Conservation (phyloP, 2,329 filamentous ascomycete species). For the Xylariales sp. region DNA sequence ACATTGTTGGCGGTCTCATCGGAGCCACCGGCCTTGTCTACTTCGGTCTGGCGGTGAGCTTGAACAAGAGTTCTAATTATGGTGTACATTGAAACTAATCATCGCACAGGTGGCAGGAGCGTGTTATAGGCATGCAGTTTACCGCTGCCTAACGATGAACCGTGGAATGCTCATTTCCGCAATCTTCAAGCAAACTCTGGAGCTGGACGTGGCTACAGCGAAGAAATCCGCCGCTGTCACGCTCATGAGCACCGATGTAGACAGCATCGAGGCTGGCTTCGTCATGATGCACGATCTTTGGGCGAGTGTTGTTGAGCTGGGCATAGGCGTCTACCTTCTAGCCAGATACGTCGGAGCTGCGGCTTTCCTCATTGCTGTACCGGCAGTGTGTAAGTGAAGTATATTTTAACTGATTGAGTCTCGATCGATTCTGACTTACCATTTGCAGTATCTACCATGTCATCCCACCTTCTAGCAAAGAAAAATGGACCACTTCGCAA, state of each 20-base stretch:
- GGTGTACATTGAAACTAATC: neutral
- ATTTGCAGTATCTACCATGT: conserved; percentile 13
- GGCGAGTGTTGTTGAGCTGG: conserved; percentile 35
- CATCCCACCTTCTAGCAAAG: conserved; percentile 17
- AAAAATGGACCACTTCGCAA: conserved; percentile 22
- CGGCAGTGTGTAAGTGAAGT: conserved; percentile 10
- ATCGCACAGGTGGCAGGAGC: neutral
- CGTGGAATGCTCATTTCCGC: conserved; percentile 26
- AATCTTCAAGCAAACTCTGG: conserved; percentile 29
- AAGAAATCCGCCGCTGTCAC: conserved; percentile 38
- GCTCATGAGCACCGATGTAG: conserved; percentile 43
- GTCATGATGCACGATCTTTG: conserved; percentile 34
- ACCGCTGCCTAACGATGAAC: conserved; percentile 15
- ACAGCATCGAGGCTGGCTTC: conserved; percentile 31
- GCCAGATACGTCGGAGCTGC: conserved; percentile 40
- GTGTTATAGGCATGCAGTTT: neutral
- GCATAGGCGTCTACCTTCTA: conserved; percentile 41
- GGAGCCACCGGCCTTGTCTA: conserved; percentile 2
- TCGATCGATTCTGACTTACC: neutral
- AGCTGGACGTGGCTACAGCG: conserved; percentile 11
- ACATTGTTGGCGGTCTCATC: conserved; percentile 1
- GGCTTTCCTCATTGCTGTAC: conserved; percentile 38
- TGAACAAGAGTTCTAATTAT: neutral
- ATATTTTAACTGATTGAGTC: neutral
- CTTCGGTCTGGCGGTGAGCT: conserved; percentile 2